Base-by-base conservation (phyloP, 192 early-diverging fungal species). In the Endogone sp. region DNA sequence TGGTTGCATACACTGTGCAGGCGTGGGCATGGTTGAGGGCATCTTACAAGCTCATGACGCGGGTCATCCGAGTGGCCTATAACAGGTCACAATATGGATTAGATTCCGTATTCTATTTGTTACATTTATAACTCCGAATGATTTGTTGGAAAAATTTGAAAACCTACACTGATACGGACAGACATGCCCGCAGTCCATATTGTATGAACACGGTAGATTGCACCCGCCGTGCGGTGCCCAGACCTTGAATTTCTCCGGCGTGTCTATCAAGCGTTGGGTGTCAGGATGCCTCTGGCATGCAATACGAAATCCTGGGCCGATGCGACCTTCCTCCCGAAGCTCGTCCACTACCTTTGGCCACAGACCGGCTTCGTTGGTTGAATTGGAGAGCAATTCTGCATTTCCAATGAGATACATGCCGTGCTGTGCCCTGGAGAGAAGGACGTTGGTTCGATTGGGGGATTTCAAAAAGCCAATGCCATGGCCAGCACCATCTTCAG, bases 381-480 rank as follows among this genome's bases (percentile, higher is more conserved):
- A n/a, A n/a, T 16, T 70, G 60, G 62, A 73, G 55, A 87, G 55
- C 69, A 85, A 59, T 20, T 66, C 67, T 0, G 71, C 85, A 58
- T 87, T 87, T 8, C 85, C 85, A 3, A 87, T 59, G 62, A 87
- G 80, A 57, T 85, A 87, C 72, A 87, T 65, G 2, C 85, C 85
- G 16, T 80, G 75, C 63, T 78, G 84, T 22, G 85, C 85, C 29
- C 85, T 76, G 20, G 85, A 87, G 9, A 87, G 72, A 26, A 70
- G 73, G 22, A 87, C 85, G 56, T 84, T 85, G 11, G 85, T 79
- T 64, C 85, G 80, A 58, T 87, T 87, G 29, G 73, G 74, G 0
- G 81, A 89, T 63, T 85, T 91, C 28, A 96, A 77, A 74, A 96
- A 96, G 9, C 93, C 94, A 64, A 98, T 98, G 37, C 37, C 37